A percentile compares a stretch with the other conserved stretches of the same genome.
These are phyloP conservation scores for Marvania coccoides DNA, from an alignment of 139 green algal species.

Conservation along the genomic window DNA sequence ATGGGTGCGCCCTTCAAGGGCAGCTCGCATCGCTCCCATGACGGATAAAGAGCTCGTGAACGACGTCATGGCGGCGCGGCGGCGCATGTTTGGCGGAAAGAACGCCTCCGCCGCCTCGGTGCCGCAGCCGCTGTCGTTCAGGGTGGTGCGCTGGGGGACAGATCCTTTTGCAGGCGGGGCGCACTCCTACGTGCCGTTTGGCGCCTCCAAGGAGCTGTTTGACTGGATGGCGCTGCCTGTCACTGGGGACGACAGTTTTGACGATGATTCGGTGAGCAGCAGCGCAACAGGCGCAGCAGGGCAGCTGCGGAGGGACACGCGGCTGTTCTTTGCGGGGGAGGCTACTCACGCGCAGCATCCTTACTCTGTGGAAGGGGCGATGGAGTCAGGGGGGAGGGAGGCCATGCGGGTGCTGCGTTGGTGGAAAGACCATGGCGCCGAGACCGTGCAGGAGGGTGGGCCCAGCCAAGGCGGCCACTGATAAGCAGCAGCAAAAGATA, in stretches of 20 bases:
- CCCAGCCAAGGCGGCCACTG: too few relatives aligned
- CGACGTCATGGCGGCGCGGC: not conserved
- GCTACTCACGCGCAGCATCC: slow-evolving; percentile 10
- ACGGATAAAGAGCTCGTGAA: slow-evolving; percentile 9
- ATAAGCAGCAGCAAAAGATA: too few relatives aligned
- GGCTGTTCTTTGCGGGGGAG: slow-evolving; percentile 31
- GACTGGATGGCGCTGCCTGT: slow-evolving; percentile 10
- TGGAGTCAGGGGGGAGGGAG: not conserved
- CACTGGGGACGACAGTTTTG: not conserved
- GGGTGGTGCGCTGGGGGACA: slow-evolving; percentile 8
- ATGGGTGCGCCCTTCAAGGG: slow-evolving; percentile 17
- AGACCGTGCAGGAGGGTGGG: too few relatives aligned
- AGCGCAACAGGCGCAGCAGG: not conserved
- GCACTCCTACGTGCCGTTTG: slow-evolving; percentile 11
- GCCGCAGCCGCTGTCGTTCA: not conserved
- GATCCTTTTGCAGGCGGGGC: slow-evolving; percentile 20
- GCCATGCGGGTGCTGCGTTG: slow-evolving; percentile 11
- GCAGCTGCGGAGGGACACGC: slow-evolving; percentile 1
- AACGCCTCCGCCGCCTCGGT: too few relatives aligned
- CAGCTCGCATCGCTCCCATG: slow-evolving; percentile 10
- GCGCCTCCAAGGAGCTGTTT: slow-evolving; percentile 2
- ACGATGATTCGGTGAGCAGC: not conserved
- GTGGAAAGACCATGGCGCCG: not conserved
- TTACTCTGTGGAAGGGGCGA: slow-evolving; percentile 22
- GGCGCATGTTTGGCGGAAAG: slow-evolving; percentile 1